These are phyloP conservation scores for Coniosporium tulheliwenetii DNA, from an alignment of 2,329 filamentous ascomycete genomes.

Conservation along the genomic window DNA sequence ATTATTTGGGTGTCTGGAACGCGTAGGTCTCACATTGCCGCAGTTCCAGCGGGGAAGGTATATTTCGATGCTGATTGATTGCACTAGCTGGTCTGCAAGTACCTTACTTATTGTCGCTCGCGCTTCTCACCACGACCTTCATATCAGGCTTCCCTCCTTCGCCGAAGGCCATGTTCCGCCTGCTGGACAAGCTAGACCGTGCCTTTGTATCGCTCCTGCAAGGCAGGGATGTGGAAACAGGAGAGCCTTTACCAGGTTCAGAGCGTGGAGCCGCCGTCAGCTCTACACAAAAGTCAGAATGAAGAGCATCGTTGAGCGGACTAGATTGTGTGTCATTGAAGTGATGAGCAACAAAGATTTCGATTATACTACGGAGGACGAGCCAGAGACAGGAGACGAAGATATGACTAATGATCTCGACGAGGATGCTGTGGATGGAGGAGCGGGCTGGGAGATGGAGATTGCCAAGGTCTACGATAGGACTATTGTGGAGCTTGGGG, in stretches of 20 bases:
- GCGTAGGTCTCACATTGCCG: conserved; percentile 37
- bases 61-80: too few relatives aligned
- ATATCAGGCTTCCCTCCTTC: conserved; percentile 56
- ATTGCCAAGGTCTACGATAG: conserved; percentile 64
- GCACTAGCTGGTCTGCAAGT: conserved; percentile 58
- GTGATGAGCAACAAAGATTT: conserved; percentile 42
- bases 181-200: conserved; percentile 67
- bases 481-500: conserved; percentile 60
- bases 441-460: conserved; percentile 44
- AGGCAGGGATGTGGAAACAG: conserved; percentile 50
- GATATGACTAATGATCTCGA: conserved; percentile 14
- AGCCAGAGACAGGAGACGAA: conserved; percentile 17
- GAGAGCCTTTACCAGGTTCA: conserved; percentile 54
- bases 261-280: conserved; percentile 46
- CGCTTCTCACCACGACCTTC: conserved; percentile 56
- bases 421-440: conserved; percentile 7
- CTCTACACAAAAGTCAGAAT: conserved; percentile 77
- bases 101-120: conserved; percentile 67
- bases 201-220: conserved; percentile 64
- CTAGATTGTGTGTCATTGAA: conserved; percentile 54
- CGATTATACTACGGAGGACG: conserved; percentile 22
- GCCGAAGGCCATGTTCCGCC: conserved; percentile 50
- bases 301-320: conserved; percentile 64
- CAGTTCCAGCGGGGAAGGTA: too few relatives aligned
- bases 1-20: conserved; percentile 79